Base-by-base conservation (phyloP, 1,139 yeast species). In the Lodderomyces jiufengensis region DNA sequence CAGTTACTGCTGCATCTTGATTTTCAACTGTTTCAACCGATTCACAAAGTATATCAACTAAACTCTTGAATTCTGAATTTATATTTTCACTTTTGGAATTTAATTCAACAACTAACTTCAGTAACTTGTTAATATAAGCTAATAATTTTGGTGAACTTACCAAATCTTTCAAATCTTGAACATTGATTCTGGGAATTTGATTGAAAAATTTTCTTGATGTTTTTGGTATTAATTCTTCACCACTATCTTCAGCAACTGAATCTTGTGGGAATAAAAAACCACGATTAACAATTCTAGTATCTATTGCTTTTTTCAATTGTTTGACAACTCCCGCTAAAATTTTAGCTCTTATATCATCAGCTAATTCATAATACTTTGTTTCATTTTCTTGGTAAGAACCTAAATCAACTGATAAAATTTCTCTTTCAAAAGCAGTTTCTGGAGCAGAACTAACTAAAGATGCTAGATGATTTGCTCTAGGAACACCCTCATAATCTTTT, bases 1-100 rank as follows among this genome's bases (percentile, higher is more conserved):
- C n/a, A n/a, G n/a, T n/a, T n/a, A n/a, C n/a, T n/a, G n/a, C n/a
- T n/a, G n/a, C n/a, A n/a, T n/a, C n/a, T n/a, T n/a, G n/a, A 37
- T 78, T 85, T 13, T 94, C 95, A 41, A 78, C 78, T 2, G 83
- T 80, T 36, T 68, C 63, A 25, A 78, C 62, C 6, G 73, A 80
- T 34, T 62, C 66, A 37, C 61, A 57, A 42, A 80, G 64, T 11
- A 80, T 57, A 1, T 50, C 50, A 9, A 65, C 52, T 37, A 87
- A 59, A 11, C 70, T 63, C 1, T 52, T 52, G 41, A 79, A 55
- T 77, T 88, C 76, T 5, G 55, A 56, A 48, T 81, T 82, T 22
- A 84, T 67, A 9, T n/a, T n/a, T n/a, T n/a, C n/a, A 73, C 59
- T 1, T 50, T 49, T 0, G 85, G 74, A 46, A 87, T 27, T 13